Evolutionary conservation across 768 basidiomycete genomes (phyloP), one percentile per base, ranked within the genome.

Genomic region (Daedaleopsis nitida): DNA sequence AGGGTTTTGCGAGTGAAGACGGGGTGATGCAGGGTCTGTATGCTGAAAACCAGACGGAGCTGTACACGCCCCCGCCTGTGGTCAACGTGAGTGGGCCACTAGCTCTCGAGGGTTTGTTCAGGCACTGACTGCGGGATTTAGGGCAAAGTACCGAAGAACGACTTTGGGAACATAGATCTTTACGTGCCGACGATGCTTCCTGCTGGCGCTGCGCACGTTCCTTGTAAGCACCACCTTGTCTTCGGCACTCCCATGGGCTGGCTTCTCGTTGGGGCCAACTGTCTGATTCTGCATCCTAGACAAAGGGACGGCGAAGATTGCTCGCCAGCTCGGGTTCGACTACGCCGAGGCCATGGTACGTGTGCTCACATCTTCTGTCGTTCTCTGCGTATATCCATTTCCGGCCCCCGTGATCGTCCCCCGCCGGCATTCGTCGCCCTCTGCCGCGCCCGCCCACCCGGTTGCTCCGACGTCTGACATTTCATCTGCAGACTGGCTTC

Each of bases 131-230:
- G 27, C 27, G 27, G 7, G 27, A 32, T 11, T 2, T 69, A 98
- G 96, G 96, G 96, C 35, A 86, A 85, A 71, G 84, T 99, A 34
- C 95, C 95, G 7, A 96, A 92, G 77, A 99, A 99, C 69, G 86
- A 88, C 65, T 99, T 96, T 72, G 96, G 96, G 17, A 99, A 98
- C 72, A 91, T 99, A 65, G 96, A 99, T 75, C 76, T 99, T 24
- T 99, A 96, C 73, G 92, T 92, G 24, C 89, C 92, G 32, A 88
- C 92, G 4, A 99, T 99, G 97, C 81, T 98, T 34, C 97, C 97
- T 2, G 75, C 72, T 55, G 97, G 97, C 19, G 92, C 85, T 5
- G 88, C 80, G 2, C 94, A 98, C 76, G 77, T 99, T 19, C 92
- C 95, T n/a, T 92, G 96, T 96, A 70, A 76, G 93, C 82, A 24